These are phyloP conservation scores for Bruguiera hainesii DNA, from an alignment of 441 rosid species.

Conservation along the genomic window DNA sequence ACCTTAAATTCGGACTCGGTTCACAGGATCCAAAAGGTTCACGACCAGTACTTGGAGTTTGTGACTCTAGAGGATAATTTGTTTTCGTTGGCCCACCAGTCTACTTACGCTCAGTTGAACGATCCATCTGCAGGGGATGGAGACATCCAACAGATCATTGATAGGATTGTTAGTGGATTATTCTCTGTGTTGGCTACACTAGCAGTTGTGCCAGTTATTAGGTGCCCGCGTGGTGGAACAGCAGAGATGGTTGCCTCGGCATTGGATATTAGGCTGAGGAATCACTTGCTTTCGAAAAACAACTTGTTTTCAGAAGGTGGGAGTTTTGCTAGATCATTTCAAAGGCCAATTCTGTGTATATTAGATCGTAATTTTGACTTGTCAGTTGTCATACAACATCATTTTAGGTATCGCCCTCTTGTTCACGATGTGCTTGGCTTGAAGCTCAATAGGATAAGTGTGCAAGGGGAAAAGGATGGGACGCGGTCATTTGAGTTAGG, in stretches of 20 bases:
- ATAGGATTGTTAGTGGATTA: too few relatives aligned
- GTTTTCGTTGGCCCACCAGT: conserved; percentile 77
- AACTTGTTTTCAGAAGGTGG: conserved; percentile 87
- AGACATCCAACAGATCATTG: conserved; percentile 72
- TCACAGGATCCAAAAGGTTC: conserved; percentile 62
- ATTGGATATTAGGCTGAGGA: conserved; percentile 83
- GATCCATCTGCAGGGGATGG: conserved; percentile 62
- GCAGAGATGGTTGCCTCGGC: conserved; percentile 96
- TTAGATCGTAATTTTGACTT: conserved; percentile 90
- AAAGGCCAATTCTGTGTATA: conserved; percentile 78
- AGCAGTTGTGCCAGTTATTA: too few relatives aligned
- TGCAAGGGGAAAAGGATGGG: conserved; percentile 82
- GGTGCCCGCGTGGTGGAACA: conserved; percentile 1
- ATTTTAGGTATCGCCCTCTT: conserved; percentile 86
- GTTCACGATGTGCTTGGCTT: conserved; percentile 88
- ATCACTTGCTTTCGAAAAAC: conserved; percentile 83
- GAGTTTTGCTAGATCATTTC: conserved; percentile 62
- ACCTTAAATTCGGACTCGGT: conserved; percentile 53
- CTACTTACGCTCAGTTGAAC: conserved; percentile 72
- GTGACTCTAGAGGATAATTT: conserved; percentile 77
- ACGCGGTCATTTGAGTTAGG: conserved; percentile 77
- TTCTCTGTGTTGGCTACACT: too few relatives aligned
- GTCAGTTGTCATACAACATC: conserved; percentile 80
- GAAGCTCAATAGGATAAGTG: conserved; percentile 76
- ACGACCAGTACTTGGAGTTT: conserved; percentile 93